Percentiles rank a stretch among this genome's conserved stretches.
These are phyloP conservation scores for Sclerotiophoma versabilis DNA, from an alignment of 2,329 filamentous ascomycete species.

Conservation along the genomic window DNA sequence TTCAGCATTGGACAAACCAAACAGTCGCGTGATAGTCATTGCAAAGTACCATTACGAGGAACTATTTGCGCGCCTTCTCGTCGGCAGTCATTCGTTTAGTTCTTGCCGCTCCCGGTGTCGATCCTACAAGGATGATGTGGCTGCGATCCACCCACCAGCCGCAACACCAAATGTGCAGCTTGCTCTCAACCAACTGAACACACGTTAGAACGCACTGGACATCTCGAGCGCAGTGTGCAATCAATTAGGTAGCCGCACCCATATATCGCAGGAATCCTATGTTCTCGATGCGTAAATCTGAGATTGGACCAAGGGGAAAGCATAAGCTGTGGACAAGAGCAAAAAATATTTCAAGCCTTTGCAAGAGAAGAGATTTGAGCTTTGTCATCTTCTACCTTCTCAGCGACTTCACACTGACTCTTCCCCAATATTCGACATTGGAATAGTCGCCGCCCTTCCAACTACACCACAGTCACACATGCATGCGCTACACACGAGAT, in stretches of 20 bases:
- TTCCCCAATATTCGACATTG: not conserved
- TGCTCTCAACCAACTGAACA: not conserved
- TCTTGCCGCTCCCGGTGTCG: slow-evolving; percentile 5
- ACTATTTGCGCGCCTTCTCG: not conserved
- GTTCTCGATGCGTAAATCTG: too few relatives aligned
- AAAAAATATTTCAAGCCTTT: too few relatives aligned
- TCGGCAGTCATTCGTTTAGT: not conserved
- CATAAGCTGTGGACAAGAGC: too few relatives aligned
- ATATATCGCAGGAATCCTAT: too few relatives aligned
- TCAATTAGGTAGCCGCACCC: too few relatives aligned
- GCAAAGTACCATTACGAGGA: not conserved
- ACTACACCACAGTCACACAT: not conserved
- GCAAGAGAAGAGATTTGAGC: too few relatives aligned
- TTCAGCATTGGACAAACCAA: too few relatives aligned
- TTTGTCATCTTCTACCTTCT: slow-evolving; percentile 5
- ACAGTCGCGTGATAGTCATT: not conserved
- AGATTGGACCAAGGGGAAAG: too few relatives aligned
- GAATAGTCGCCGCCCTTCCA: slow-evolving; percentile 4
- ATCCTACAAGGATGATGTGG: not conserved
- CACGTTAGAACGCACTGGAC: not conserved
- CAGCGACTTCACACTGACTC: slow-evolving; percentile 1
- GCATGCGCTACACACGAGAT: not conserved
- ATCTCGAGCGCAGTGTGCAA: too few relatives aligned
- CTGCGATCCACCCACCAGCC: slow-evolving; percentile 12
- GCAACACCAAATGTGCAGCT: slow-evolving; percentile 10